These are phyloP conservation scores for Begonia loranthoides DNA, from an alignment of 306 rosid species.

Conservation along the genomic window DNA sequence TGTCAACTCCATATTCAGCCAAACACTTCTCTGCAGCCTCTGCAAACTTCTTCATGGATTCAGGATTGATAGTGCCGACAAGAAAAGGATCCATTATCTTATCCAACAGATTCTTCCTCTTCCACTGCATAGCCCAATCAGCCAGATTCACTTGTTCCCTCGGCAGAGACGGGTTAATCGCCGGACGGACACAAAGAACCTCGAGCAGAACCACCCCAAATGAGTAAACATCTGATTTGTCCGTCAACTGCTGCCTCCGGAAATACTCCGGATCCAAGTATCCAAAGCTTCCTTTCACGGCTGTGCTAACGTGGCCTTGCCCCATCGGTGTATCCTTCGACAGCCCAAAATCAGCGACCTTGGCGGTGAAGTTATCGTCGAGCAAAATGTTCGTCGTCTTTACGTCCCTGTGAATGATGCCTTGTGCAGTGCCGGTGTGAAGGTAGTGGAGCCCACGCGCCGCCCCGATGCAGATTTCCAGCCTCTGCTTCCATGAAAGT, in stretches of 20 bases:
- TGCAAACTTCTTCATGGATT: conserved; percentile 35
- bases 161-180: conserved; percentile 29
- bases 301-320: conserved; percentile 35
- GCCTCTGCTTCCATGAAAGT: conserved; percentile 32
- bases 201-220: conserved; percentile 37
- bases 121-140: conserved; percentile 42
- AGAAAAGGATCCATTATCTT: conserved; percentile 33
- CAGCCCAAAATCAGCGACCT: conserved; percentile 37
- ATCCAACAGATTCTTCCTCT: conserved; percentile 30
- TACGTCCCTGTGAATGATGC: conserved; percentile 39
- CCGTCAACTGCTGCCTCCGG: conserved; percentile 34
- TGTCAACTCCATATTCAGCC: conserved; percentile 35
- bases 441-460: conserved; percentile 45
- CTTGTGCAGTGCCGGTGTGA: conserved; percentile 40
- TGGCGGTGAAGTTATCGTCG: conserved; percentile 34
- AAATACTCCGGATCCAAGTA: conserved; percentile 43
- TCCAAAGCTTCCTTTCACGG: conserved; percentile 42
- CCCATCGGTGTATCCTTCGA: conserved; percentile 33
- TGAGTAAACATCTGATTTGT: conserved; percentile 39
- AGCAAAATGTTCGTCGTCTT: conserved; percentile 36
- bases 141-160: conserved; percentile 47
- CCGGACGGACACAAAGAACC: conserved; percentile 29
- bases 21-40: conserved; percentile 47
- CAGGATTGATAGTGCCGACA: conserved; percentile 23
- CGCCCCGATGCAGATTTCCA: conserved; percentile 34